Evolutionary conservation across 805 yeast species (phyloP), one percentile per base, ranked within the genome.

Genomic region (Wickerhamiella spandovensis): DNA sequence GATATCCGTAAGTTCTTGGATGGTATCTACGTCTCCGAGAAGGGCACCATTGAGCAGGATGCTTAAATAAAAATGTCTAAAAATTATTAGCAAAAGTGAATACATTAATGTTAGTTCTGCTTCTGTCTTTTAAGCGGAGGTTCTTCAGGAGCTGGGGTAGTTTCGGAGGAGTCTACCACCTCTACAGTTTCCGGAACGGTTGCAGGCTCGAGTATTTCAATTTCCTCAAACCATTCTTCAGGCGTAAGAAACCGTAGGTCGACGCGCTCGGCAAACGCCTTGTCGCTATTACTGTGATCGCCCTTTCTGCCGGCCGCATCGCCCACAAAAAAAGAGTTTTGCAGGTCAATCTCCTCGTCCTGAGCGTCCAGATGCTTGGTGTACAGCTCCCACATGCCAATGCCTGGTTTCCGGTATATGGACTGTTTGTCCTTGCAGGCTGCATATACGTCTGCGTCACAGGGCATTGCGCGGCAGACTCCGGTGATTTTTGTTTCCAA

Each of bases 1-100:
- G 98, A 90, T 92, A 90, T 92, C 89, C 86, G 98, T 78, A 90
- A 90, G 82, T 90, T 90, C 83, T 84, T 92, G 81, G 98, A 94
- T 75, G 99, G 99, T 88, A 89, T 90, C 78, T 90, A 90, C 75
- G 98, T 90, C 67, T 89, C 97, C 63, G 94, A 84, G 77, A 84
- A 84, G 76, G 95, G 95, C 68, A 76, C 77, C 72, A 78, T 90
- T 70, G 84, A 74, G 59, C 84, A 81, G 71, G 90, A 82, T 46
- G 61, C 58, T 47, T 58, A 58, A 56, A 22, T 41, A 18, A 10
- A 18, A n/a, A 13, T 24, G 24, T 22, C n/a, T 21, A 39, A 44
- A 39, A 38, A 7, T 12, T 20, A 20, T 18, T 20, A 39, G 43
- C 43, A 39, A 5, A 17, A 7, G n/a, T 13, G 10, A 32, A 12